These are phyloP conservation scores for Zizania palustris DNA, from an alignment of 202 grass and related monocot genomes.

Conservation along the genomic window DNA sequence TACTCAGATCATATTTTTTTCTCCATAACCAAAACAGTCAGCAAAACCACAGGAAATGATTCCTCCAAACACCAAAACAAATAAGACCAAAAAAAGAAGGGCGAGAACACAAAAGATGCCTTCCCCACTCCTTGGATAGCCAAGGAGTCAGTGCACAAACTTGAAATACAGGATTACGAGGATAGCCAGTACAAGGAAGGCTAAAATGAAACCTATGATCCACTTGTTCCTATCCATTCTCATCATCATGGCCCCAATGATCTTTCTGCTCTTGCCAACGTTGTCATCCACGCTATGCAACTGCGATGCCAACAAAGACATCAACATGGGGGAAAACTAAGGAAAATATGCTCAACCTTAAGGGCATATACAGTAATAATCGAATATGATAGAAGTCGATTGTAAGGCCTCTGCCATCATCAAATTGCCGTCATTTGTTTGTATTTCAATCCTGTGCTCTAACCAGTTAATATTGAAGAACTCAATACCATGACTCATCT, in stretches of 20 bases:
- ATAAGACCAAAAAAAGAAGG: neutral
- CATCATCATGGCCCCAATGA: constrained; percentile 64
- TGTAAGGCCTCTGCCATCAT: constrained; percentile 6
- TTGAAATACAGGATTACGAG: constrained; percentile 81
- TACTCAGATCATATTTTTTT: neutral
- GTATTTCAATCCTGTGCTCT: neutral
- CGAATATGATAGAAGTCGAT: neutral
- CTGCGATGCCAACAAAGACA: constrained; percentile 49
- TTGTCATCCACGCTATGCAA: constrained; percentile 65
- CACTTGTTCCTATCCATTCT: constrained; percentile 93
- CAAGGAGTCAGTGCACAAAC: constrained; percentile 63
- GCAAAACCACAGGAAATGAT: neutral
- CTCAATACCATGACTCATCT: neutral
- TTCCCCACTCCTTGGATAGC: constrained; percentile 1
- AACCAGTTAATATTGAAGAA: neutral
- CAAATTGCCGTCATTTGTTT: neutral
- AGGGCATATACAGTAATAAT: neutral
- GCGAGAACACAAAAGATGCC: neutral
- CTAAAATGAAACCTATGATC: constrained; percentile 68
- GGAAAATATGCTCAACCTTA: neutral
- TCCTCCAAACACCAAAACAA: neutral
- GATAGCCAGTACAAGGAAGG: constrained; percentile 62
- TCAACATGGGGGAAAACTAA: neutral
- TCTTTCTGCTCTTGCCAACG: constrained; percentile 73
- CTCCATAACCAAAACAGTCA: neutral